Base-by-base conservation (phyloP, 2,329 filamentous ascomycete species). In the Leptosphaerulina australis region DNA sequence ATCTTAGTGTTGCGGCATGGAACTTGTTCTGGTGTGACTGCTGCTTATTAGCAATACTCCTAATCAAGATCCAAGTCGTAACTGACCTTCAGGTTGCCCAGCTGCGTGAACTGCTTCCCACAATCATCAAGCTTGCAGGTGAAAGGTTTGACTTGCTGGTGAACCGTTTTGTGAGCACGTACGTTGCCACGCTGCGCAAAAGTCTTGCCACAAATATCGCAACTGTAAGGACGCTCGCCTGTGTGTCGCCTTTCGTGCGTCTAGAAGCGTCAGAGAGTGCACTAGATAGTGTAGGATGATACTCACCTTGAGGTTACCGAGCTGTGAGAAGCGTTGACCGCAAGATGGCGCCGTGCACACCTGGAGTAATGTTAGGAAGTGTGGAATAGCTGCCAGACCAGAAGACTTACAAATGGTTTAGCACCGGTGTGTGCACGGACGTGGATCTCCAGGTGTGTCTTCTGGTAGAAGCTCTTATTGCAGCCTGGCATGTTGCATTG, bases 1-100 rank as follows among this genome's bases (percentile, higher is more conserved):
- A 78, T 51, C 84, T 81, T 29, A 97, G 80, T 0, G 88, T 88
- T n/a, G 83, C 76, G 28, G 83, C 82, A 73, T 97, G 93, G 70
- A 96, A 97, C 67, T 92, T 93, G 77, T 97, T 97, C 74, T 96
- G 91, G 67, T 97, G 93, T 2, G 88, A 90, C 87, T 91, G 50
- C 49, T 20, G 7, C 1, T 10, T 4, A 44, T 67, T 36, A 69
- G 63, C 30, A 31, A 28, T 4, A 8, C n/a, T 22, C 9, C 2
- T 35, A 26, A n/a, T 3, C 18, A 11, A 11, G 9, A 8, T 9
- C 6, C 5, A 7, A n/a, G 28, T 3, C 14, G 4, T 18, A 2
- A 18, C 64, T 35, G 66, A 90, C 89, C 83, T 97, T 97, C 60
- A 97, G 82, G 67, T 97, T 97, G 7, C 93, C 93, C 1, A 93